Base-by-base conservation (phyloP, 306 rosid species). In the Oxytropis ochrocephala region DNA sequence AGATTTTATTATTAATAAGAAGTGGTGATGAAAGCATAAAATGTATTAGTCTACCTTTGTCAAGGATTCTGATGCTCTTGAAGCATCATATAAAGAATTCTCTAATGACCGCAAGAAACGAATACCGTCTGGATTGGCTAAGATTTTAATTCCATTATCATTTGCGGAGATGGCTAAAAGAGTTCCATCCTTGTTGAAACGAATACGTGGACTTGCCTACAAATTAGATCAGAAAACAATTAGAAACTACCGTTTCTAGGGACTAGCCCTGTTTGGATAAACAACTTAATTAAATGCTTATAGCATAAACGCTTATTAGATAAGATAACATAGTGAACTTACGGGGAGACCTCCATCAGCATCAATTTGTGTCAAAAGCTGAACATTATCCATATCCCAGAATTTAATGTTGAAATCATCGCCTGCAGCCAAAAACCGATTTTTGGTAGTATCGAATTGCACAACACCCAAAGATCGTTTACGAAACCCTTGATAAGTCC, bases 281-380 rank as follows among this genome's bases (percentile, higher is more conserved):
- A 21, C 1, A 21, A 21, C 27, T 21, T 21, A 21, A 21, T 2
- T 21, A 21, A 21, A 21, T 2, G 27, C 27, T 21, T 21, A 21
- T 21, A 21, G 2, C 27, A 21, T 21, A 21, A 21, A 21, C 27
- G 27, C 27, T 21, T 21, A 21, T 2, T 2, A 21, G 1, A 21
- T 21, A 21, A 21, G 27, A 71, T 9, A 66, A 74, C 33, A 44
- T 27, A 53, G 72, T 33, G 61, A 75, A 85, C 98, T 79, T 80
- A 94, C 98, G 42, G 96, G 96, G 21, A 94, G 92, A 69, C 96
- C 98, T 57, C 98, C 98, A 29, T 91, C 98, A 66, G 97, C 98
- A 52, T 94, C 98, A 72, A 87, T 86, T 27, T 91, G 84, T 0
- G 90, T 78, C 76, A 94, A 78, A 76, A 88, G 95, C 65, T 88